Base-by-base conservation (phyloP, 345 rosid genomes). In the Syzygium oleosum region DNA sequence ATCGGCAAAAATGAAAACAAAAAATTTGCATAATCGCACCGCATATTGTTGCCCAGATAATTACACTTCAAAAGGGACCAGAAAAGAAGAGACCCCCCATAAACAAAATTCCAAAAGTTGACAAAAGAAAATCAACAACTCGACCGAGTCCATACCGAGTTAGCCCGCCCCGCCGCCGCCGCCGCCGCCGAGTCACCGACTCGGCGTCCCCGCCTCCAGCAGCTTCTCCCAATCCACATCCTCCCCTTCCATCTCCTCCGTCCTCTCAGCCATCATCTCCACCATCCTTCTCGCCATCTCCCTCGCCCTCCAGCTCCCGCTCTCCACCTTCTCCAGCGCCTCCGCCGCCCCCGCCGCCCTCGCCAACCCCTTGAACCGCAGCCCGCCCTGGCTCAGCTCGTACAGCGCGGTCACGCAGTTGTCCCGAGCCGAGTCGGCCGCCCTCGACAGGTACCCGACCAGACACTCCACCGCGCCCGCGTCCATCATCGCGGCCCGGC, bases 201-300 rank as follows among this genome's bases (percentile, higher is more conserved):
- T 89, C 25, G 84, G 86, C 77, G 89, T 87, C 29, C 90, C 95
- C 65, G 95, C 92, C 58, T 94, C 94, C 4, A 98, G 94, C 92
- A 96, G 85, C 17, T 92, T 95, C 88, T 95, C 98, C 99, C 99
- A 97, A 88, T 95, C 94, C 86, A 94, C 88, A 41, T 94, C 95
- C 83, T 91, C 93, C 79, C 89, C 94, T 85, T 89, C 92, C 61
- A 88, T 91, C 43, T 86, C 92, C 58, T 89, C 92, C 6, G 29
- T 88, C 52, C 85, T 92, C 54, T 84, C 89, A 34, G 90, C 91
- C 91, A 95, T 91, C 88, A 92, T 85, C 86, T 94, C 95, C 92
- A 93, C 29, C 55, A 98, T 86, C 61, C 90, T 56, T 86, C 78
- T 91, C 23, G 92, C 95, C 92, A 93, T 94, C 87, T 90, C 93